A percentile compares a stretch with the other conserved stretches of the same genome.
These are phyloP conservation scores for Phialophora expanda DNA, from an alignment of 2,329 filamentous ascomycete species.

Conservation along the genomic window DNA sequence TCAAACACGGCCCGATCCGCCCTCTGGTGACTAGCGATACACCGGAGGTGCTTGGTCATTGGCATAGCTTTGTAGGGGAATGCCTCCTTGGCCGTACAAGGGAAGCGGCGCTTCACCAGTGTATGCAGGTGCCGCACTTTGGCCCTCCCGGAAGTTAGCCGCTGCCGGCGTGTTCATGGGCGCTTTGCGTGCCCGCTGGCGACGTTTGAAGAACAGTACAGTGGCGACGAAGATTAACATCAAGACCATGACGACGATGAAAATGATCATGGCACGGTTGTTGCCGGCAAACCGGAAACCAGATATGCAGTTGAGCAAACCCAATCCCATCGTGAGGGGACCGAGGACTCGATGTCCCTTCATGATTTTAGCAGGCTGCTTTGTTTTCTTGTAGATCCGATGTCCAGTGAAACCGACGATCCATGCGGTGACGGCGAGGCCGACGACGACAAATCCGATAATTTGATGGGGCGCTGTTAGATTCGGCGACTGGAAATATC, in stretches of 20 bases:
- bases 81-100: constrained; percentile 29
- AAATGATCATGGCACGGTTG: constrained; percentile 56
- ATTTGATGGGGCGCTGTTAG: constrained; percentile 63
- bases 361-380: constrained; percentile 55
- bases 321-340: constrained; percentile 59
- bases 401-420: constrained; percentile 63
- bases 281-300: constrained; percentile 63
- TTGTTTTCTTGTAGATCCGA: constrained; percentile 57
- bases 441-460: constrained; percentile 61
- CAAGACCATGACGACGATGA: constrained; percentile 54
- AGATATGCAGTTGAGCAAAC: constrained; percentile 62
- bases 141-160: constrained; percentile 39
- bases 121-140: constrained; percentile 17
- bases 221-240: constrained; percentile 48
- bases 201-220: constrained; percentile 44
- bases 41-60: constrained; percentile 26
- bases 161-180: constrained; percentile 38
- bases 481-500: constrained; percentile 53
- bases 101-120: constrained; percentile 21
- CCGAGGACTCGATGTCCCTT: constrained; percentile 65
- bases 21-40: constrained; percentile 18
- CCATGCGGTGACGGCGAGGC: constrained; percentile 60
- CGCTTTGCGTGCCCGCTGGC: constrained; percentile 42
- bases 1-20: background rate
- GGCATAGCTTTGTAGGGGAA: constrained; percentile 32